These are phyloP conservation scores for Phytophthora pistaciae DNA, from an alignment of 352 stramenopile genomes.

Conservation along the genomic window DNA sequence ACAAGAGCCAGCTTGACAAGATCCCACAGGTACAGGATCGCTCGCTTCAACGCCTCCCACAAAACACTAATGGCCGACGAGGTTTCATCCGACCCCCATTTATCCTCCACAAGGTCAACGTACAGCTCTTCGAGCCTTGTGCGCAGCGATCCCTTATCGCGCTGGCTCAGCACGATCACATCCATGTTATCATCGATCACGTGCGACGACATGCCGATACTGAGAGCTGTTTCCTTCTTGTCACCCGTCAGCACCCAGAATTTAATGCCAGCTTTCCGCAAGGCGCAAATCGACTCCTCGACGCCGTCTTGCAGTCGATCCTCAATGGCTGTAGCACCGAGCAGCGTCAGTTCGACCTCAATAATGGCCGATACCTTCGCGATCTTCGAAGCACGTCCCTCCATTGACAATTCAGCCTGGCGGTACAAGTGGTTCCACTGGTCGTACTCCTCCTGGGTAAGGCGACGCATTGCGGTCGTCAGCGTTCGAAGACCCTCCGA, in stretches of 20 bases:
- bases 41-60: slow-evolving; percentile 80
- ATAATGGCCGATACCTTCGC: slow-evolving; percentile 82
- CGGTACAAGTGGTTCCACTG: slow-evolving; percentile 77
- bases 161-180: slow-evolving; percentile 86
- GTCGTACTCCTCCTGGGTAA: slow-evolving; percentile 81
- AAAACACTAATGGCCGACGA: slow-evolving; percentile 81
- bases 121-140: slow-evolving; percentile 87
- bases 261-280: slow-evolving; percentile 95
- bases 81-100: slow-evolving; percentile 87
- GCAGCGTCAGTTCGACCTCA: slow-evolving; percentile 86
- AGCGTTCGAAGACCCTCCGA: slow-evolving; percentile 81
- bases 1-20: slow-evolving; percentile 74
- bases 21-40: slow-evolving; percentile 73
- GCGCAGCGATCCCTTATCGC: slow-evolving; percentile 80
- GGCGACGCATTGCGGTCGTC: slow-evolving; percentile 72
- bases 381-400: slow-evolving; percentile 77
- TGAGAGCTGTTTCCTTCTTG: slow-evolving; percentile 90
- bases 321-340: slow-evolving; percentile 94
- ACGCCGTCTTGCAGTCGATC: slow-evolving; percentile 94
- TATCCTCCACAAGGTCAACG: slow-evolving; percentile 88
- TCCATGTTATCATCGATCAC: slow-evolving; percentile 93
- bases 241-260: slow-evolving; percentile 96
- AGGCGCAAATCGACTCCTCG: slow-evolving; percentile 92
- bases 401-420: slow-evolving; percentile 82
- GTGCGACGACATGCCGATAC: slow-evolving; percentile 91